A percentile compares a stretch with the other conserved stretches of the same genome.
Evolutionary conservation across 768 basidiomycete species (phyloP).

Genomic region (Phylloporus rhodoxanthus): DNA sequence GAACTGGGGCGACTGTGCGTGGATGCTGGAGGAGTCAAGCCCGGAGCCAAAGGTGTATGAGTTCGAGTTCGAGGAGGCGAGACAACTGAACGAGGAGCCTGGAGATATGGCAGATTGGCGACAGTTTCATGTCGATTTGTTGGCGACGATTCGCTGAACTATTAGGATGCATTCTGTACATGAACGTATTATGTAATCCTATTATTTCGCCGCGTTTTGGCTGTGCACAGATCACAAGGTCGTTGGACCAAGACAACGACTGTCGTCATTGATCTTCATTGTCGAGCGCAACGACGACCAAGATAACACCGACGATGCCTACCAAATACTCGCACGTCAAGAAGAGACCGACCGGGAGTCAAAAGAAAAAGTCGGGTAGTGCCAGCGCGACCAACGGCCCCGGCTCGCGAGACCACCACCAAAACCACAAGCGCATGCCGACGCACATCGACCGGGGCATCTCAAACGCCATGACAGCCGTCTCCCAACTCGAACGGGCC

Average conservation of each 20-base stretch:
- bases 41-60: conserved; percentile 22
- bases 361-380: conserved; percentile 39
- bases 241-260: conserved; percentile 1
- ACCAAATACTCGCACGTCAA: conserved; percentile 74
- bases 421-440: conserved; percentile 34
- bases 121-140: conserved; percentile 48
- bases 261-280: conserved; percentile 1
- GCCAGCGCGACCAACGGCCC: conserved; percentile 14
- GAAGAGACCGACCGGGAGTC: conserved; percentile 48
- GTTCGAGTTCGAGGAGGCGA: conserved; percentile 32
- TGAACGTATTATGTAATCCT: conserved; percentile 15
- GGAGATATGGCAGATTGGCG: conserved; percentile 40
- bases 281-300: conserved; percentile 1
- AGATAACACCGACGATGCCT: conserved; percentile 55
- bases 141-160: conserved; percentile 10
- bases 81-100: conserved; percentile 3
- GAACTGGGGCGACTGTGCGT: conserved; percentile 32
- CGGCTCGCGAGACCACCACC: conserved; percentile 18
- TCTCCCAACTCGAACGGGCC: conserved; percentile 60
- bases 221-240: conserved; percentile 11
- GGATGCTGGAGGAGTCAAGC: conserved; percentile 38
- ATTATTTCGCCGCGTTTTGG: conserved; percentile 10
- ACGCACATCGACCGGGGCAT: conserved; percentile 51
- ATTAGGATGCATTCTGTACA: neutral
- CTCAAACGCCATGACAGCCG: conserved; percentile 52